Percentiles rank a stretch among this genome's conserved stretches.
Conservation (phyloP, 176 grass and related monocot genomes). For the Hordeum marinum region DNA sequence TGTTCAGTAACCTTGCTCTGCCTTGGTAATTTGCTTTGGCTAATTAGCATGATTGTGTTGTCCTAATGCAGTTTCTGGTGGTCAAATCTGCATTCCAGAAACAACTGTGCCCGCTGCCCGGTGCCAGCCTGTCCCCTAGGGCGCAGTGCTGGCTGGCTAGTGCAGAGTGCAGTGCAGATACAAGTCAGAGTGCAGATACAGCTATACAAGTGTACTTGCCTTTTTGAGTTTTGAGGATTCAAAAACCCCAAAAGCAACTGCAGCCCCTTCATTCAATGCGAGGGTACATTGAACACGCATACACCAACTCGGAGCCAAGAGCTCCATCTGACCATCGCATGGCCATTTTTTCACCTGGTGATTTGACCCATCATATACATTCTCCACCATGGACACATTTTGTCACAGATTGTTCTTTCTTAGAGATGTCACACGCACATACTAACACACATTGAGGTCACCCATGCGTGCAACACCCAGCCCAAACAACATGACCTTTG, state of each 20-base stretch:
- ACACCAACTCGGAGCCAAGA: conserved; percentile 6
- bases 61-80: neutral
- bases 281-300: neutral
- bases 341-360: conserved; percentile 37
- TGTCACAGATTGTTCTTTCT: neutral
- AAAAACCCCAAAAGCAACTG: conserved; percentile 6
- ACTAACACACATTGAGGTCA: too few species aligned
- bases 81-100: neutral
- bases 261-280: neutral
- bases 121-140: neutral
- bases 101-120: neutral
- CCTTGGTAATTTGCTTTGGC: neutral
- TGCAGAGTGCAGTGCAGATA: neutral
- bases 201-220: neutral
- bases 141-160: neutral
- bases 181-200: too few species aligned
- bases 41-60: neutral
- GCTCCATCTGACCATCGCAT: neutral
- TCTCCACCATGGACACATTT: neutral
- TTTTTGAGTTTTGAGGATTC: conserved; percentile 9
- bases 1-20: neutral
- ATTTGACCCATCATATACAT: conserved; percentile 33
- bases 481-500: neutral
- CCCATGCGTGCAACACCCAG: neutral
- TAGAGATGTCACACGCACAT: neutral